These are phyloP conservation scores for Geum urbanum DNA, from an alignment of 306 rosid genomes.

Conservation along the genomic window DNA sequence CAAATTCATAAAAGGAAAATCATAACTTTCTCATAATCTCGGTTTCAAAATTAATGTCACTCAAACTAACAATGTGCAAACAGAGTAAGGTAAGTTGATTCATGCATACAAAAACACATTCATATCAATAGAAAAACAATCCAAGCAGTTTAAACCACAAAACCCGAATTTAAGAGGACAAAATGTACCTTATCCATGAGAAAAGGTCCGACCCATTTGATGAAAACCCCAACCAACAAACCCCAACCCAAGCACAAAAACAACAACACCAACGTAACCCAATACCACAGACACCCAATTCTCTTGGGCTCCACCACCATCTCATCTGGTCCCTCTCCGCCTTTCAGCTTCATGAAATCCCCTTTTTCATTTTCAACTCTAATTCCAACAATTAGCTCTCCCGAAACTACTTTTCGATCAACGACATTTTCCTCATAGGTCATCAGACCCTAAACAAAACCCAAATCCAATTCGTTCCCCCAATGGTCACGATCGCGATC, in stretches of 20 bases:
- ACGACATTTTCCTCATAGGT: slow-evolving; percentile 41
- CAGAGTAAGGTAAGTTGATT: too few relatives aligned
- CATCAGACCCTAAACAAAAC: slow-evolving; percentile 43
- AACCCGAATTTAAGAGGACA: not conserved
- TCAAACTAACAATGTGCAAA: not conserved
- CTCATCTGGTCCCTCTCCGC: slow-evolving; percentile 20
- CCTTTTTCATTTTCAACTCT: slow-evolving; percentile 51
- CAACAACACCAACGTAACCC: slow-evolving; percentile 45
- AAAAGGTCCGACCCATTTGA: slow-evolving; percentile 75
- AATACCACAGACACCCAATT: slow-evolving; percentile 36
- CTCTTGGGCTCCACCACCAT: slow-evolving; percentile 28
- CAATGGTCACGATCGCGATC: slow-evolving; percentile 8
- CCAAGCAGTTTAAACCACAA: slow-evolving; percentile 1
- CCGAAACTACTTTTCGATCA: slow-evolving; percentile 44
- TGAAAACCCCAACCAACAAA: slow-evolving; percentile 41
- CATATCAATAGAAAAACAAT: not conserved
- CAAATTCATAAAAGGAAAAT: not conserved
- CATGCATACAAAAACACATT: not conserved
- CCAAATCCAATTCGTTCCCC: slow-evolving; percentile 17
- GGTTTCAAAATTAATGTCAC: not conserved
- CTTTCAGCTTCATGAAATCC: slow-evolving; percentile 48
- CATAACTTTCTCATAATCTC: not conserved
- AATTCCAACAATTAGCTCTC: slow-evolving; percentile 45
- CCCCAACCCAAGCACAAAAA: slow-evolving; percentile 37
- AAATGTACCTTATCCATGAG: slow-evolving; percentile 58